Evolutionary conservation across 163 green algal species (phyloP).

Genomic region (Scenedesmus sp.): DNA sequence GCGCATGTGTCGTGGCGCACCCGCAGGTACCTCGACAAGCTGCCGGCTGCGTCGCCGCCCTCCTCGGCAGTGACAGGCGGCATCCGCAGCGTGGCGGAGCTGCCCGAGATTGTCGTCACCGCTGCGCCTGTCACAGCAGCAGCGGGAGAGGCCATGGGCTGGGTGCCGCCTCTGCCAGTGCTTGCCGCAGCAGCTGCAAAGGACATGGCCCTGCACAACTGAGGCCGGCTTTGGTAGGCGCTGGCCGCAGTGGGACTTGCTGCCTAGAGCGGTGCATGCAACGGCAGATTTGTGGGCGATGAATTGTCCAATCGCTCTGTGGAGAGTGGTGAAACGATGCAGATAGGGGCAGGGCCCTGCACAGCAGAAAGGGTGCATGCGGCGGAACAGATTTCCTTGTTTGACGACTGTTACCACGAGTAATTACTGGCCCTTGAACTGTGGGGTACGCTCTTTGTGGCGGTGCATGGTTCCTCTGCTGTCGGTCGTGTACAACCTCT

Average conservation of each 20-base stretch:
- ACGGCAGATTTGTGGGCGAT: too few relatives aligned
- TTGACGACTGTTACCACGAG: background rate
- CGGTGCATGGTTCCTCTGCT: background rate
- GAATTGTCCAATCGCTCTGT: too few relatives aligned
- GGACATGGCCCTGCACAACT: background rate
- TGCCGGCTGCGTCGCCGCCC: background rate
- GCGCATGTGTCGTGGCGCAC: too few relatives aligned
- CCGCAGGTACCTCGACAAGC: conserved; percentile 39
- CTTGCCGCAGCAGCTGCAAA: background rate
- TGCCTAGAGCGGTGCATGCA: too few relatives aligned
- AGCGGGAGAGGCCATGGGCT: background rate
- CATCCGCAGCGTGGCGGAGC: background rate
- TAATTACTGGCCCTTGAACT: background rate
- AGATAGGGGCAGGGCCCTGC: too few relatives aligned
- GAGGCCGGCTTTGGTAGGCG: background rate
- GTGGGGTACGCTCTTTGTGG: background rate
- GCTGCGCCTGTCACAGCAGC: background rate
- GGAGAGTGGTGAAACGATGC: too few relatives aligned
- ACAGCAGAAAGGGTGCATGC: background rate
- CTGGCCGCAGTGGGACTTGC: background rate
- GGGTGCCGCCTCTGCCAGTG: conserved; percentile 39
- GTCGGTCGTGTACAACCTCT: background rate
- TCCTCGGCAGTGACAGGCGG: conserved; percentile 1
- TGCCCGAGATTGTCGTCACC: conserved; percentile 11
- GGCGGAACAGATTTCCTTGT: background rate